Conservation (phyloP, 495 filamentous ascomycete genomes). For the Umbilicaria muhlenbergii region DNA sequence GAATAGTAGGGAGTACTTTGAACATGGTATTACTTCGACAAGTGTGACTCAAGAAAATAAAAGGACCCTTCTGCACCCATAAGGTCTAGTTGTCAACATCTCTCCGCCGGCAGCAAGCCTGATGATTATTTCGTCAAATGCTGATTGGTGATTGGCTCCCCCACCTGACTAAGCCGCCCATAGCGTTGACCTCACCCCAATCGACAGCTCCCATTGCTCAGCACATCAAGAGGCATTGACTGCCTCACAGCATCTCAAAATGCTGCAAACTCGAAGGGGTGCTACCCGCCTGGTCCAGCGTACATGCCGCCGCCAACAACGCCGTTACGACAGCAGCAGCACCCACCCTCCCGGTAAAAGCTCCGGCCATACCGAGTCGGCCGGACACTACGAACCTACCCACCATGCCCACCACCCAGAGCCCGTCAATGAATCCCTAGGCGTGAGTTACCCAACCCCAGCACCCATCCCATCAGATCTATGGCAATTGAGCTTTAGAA, state of each 20-base stretch:
- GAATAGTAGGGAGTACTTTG: too few species aligned
- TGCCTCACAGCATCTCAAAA: background rate
- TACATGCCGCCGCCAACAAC: background rate
- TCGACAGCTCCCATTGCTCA: too few species aligned
- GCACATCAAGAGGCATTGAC: too few species aligned
- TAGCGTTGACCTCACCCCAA: background rate
- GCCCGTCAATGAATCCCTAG: constrained; percentile 45
- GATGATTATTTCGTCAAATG: too few species aligned
- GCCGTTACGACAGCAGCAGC: constrained; percentile 8
- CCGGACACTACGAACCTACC: constrained; percentile 5
- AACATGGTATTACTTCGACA: too few species aligned
- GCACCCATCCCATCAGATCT: background rate
- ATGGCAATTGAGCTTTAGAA: too few species aligned
- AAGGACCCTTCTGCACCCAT: too few species aligned
- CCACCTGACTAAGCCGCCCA: constrained; percentile 2
- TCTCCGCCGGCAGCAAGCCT: too few species aligned
- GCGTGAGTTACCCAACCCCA: constrained; percentile 34
- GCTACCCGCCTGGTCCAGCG: background rate
- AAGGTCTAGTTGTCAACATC: too few species aligned
- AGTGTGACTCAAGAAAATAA: too few species aligned
- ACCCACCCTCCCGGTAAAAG: background rate
- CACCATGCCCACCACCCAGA: constrained; percentile 24
- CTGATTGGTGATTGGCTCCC: background rate
- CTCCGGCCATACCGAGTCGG: constrained; percentile 6
- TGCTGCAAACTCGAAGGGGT: constrained; percentile 5